phyloP scores from a whole-genome alignment of 108 stramenopile genomes.

The Stephanodiscus triporus region DNA sequence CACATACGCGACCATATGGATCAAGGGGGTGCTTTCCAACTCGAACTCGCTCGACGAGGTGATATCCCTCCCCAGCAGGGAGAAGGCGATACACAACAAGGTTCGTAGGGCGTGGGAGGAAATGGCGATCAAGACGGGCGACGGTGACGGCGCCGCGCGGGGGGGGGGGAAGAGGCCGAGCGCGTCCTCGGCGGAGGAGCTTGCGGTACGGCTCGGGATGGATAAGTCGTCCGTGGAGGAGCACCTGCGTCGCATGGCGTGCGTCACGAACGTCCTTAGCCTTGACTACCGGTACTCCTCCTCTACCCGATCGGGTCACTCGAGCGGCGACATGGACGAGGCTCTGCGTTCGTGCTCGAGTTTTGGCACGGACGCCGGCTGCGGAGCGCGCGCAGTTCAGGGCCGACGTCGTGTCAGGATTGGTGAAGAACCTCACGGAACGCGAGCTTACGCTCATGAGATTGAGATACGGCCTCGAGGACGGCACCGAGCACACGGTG shows the following conservation, averaged over 20 bases:
- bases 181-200: conserved; percentile 42
- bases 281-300: conserved; percentile 73
- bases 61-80: conserved; percentile 66
- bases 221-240: conserved; percentile 47
- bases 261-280: conserved; percentile 65
- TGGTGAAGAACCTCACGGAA: conserved; percentile 67
- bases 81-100: conserved; percentile 76
- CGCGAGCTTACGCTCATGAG: conserved; percentile 74
- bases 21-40: conserved; percentile 85
- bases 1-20: conserved; percentile 99
- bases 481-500: conserved; percentile 68
- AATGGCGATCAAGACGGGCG: conserved; percentile 43
- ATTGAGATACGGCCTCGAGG: conserved; percentile 77
- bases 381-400: conserved; percentile 75
- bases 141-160: not conserved
- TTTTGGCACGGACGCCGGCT: conserved; percentile 57
- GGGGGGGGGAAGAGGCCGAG: not conserved
- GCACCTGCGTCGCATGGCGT: conserved; percentile 60
- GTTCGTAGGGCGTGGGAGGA: conserved; percentile 59
- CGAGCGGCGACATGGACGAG: conserved; percentile 17
- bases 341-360: conserved; percentile 21
- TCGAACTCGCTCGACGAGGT: conserved; percentile 53
- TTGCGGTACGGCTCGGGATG: conserved; percentile 59
- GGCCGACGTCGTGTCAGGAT: conserved; percentile 74
- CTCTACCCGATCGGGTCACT: conserved; percentile 53